Conservation (phyloP, 306 rosid genomes). For the Albizia julibrissin region DNA sequence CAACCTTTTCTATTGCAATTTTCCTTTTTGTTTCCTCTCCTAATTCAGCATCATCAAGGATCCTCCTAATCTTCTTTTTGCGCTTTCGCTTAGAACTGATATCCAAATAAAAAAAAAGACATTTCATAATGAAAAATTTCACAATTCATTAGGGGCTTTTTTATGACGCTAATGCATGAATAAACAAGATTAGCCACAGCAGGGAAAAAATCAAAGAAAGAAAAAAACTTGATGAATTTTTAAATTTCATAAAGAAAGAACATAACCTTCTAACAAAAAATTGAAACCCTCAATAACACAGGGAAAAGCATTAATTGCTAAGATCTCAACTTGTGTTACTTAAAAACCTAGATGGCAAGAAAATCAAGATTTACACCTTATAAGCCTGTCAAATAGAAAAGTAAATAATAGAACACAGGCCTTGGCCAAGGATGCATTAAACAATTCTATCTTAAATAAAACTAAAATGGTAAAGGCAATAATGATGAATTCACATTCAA, state of each 20-base stretch:
- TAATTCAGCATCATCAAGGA: constrained; percentile 93
- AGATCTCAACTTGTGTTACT: neutral
- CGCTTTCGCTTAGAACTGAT: constrained; percentile 73
- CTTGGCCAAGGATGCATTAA: constrained; percentile 11
- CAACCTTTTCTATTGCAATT: constrained; percentile 95
- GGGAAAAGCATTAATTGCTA: constrained; percentile 9
- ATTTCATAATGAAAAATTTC: constrained; percentile 17
- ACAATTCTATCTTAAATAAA: neutral
- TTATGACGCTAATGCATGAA: constrained; percentile 19
- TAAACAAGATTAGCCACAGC: constrained; percentile 10
- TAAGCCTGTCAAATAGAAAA: neutral
- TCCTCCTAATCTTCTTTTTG: constrained; percentile 88
- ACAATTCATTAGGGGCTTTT: constrained; percentile 20
- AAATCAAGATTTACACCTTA: neutral
- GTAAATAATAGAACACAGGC: neutral
- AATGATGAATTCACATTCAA: neutral
- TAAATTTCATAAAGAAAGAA: constrained; percentile 11
- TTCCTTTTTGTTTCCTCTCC: constrained; percentile 96
- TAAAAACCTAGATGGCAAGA: neutral
- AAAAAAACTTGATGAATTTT: neutral
- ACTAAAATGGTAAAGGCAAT: neutral
- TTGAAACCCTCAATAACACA: constrained; percentile 4
- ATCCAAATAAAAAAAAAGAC: constrained; percentile 15
- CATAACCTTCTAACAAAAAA: neutral
- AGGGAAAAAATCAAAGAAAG: neutral